Percentiles rank a stretch among this genome's conserved stretches.
Evolutionary conservation across 2,329 filamentous ascomycete genomes (phyloP).

Genomic region (Pleoardoris graminearum): DNA sequence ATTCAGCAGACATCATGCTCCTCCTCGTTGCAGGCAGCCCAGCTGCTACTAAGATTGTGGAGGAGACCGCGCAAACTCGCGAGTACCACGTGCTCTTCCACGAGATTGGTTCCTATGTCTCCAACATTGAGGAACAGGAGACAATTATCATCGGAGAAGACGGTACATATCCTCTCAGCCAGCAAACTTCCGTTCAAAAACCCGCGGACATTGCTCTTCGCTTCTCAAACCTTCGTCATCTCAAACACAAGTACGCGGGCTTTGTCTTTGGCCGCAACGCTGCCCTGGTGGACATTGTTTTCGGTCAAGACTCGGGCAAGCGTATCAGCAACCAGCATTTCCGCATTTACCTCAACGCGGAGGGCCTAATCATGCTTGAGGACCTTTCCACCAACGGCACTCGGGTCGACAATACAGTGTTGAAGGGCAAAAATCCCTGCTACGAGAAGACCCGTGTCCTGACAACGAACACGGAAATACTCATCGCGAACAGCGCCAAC

Average conservation of each 20-base stretch:
- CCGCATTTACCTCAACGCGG: slow-evolving; percentile 85
- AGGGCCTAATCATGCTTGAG: slow-evolving; percentile 86
- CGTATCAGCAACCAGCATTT: slow-evolving; percentile 95
- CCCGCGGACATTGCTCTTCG: slow-evolving; percentile 72
- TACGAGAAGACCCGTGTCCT: slow-evolving; percentile 64
- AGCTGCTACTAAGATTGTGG: slow-evolving; percentile 72
- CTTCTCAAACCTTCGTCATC: slow-evolving; percentile 64
- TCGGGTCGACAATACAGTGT: slow-evolving; percentile 72
- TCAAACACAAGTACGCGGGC: slow-evolving; percentile 70
- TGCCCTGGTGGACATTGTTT: slow-evolving; percentile 70
- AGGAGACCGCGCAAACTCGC: slow-evolving; percentile 54
- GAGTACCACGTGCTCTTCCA: slow-evolving; percentile 63
- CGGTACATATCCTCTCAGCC: background rate
- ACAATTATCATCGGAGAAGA: slow-evolving; percentile 53
- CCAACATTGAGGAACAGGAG: slow-evolving; percentile 48
- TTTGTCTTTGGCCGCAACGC: slow-evolving; percentile 85
- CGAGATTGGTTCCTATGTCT: slow-evolving; percentile 43
- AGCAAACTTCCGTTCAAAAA: slow-evolving; percentile 9
- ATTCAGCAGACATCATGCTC: slow-evolving; percentile 86
- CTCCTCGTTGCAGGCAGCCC: slow-evolving; percentile 79
- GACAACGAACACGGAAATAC: slow-evolving; percentile 71
- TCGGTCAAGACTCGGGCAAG: slow-evolving; percentile 65
- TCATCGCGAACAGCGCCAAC: slow-evolving; percentile 59
- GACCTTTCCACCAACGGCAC: slow-evolving; percentile 97
- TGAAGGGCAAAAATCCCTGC: slow-evolving; percentile 56